Evolutionary conservation across 1,139 yeast species (phyloP).

Genomic region (Lodderomyces margitis): DNA sequence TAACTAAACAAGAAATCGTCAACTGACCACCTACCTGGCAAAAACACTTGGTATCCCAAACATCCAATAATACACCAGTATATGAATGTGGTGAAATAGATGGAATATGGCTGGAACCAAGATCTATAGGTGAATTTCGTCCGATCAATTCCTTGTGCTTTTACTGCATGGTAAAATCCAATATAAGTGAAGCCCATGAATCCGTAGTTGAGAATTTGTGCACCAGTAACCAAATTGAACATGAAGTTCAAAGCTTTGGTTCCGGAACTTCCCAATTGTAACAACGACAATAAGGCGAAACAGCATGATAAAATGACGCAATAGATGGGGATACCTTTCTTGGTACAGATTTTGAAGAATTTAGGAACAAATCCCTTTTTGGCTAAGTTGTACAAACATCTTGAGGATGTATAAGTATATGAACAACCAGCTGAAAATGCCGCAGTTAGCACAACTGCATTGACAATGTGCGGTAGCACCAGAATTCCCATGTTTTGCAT

Average conservation of each 20-base stretch:
- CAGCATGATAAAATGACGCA: slow-evolving; percentile 29
- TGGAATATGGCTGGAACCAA: slow-evolving; percentile 27
- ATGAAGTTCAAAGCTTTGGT: slow-evolving; percentile 29
- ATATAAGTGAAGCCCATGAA: slow-evolving; percentile 32
- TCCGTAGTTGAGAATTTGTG: slow-evolving; percentile 27
- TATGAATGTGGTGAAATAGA: slow-evolving; percentile 35
- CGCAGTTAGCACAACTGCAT: slow-evolving; percentile 27
- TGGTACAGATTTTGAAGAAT: slow-evolving; percentile 35
- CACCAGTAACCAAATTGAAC: slow-evolving; percentile 26
- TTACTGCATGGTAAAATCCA: slow-evolving; percentile 21
- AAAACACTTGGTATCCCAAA: slow-evolving; percentile 39
- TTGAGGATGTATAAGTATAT: slow-evolving; percentile 42
- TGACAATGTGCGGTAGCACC: slow-evolving; percentile 42
- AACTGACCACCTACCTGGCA: slow-evolving; percentile 31
- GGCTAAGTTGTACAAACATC: slow-evolving; percentile 42
- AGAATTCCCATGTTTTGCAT: slow-evolving; percentile 39
- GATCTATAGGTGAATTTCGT: slow-evolving; percentile 32
- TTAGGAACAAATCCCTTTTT: slow-evolving; percentile 40
- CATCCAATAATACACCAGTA: slow-evolving; percentile 34
- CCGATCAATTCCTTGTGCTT: slow-evolving; percentile 39
- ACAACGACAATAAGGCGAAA: slow-evolving; percentile 28
- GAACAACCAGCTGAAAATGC: slow-evolving; percentile 48
- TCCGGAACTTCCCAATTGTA: slow-evolving; percentile 24
- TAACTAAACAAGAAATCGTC: slow-evolving; percentile 43
- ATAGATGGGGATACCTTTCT: slow-evolving; percentile 16